Evolutionary conservation across 495 filamentous ascomycete genomes (phyloP).

Genomic region (Collariella sp.): DNA sequence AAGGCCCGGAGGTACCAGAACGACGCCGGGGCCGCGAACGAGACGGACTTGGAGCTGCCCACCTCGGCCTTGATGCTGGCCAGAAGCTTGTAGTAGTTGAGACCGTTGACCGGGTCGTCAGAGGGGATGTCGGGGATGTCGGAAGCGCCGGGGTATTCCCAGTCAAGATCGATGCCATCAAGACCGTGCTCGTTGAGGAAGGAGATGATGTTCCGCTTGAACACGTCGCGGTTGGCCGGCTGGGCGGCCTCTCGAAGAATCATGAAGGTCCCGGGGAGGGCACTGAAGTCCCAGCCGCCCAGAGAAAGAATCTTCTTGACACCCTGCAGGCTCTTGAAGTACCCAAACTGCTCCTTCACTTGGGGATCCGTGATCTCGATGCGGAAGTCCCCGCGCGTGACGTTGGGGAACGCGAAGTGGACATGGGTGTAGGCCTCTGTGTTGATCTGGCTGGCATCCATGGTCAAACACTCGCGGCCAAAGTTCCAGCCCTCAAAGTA

Average conservation of each 20-base stretch:
- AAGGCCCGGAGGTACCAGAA: constrained; percentile 16
- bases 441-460: constrained; percentile 12
- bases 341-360: constrained; percentile 8
- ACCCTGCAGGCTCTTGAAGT: constrained; percentile 14
- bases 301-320: constrained; percentile 25
- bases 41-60: not conserved
- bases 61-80: not conserved
- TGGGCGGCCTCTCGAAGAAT: constrained; percentile 21
- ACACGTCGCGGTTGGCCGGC: constrained; percentile 15
- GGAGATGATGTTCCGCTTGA: constrained; percentile 16
- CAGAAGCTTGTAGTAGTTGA: not conserved
- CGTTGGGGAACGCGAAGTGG: constrained; percentile 17
- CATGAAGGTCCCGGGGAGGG: constrained; percentile 15
- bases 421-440: constrained; percentile 16
- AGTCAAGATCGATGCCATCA: constrained; percentile 28
- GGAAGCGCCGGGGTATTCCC: constrained; percentile 28
- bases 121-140: not conserved
- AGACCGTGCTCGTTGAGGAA: constrained; percentile 23
- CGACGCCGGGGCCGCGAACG: constrained; percentile 3
- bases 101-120: not conserved
- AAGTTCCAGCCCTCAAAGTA: constrained; percentile 28
- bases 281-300: constrained; percentile 27
- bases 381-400: constrained; percentile 1
- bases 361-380: constrained; percentile 4
- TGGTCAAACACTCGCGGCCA: constrained; percentile 18